phyloP scores from a whole-genome alignment of 2,329 filamentous ascomycete species.

The Paraconiothyrium sp. region DNA sequence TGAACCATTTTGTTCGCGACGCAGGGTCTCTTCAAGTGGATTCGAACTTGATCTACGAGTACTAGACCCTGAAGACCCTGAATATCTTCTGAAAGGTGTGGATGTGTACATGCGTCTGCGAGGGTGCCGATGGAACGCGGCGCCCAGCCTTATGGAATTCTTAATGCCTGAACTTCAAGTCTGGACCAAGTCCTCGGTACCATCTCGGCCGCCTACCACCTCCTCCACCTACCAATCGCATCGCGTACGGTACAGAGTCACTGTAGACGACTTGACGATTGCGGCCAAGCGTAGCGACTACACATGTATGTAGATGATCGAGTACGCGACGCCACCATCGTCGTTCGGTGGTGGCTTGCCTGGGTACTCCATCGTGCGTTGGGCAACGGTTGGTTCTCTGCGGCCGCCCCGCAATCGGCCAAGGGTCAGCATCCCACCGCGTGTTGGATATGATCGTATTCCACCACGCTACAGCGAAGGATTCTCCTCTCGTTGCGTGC shows the following conservation, averaged over 20 bases:
- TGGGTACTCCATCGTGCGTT: background rate
- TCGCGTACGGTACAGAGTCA: background rate
- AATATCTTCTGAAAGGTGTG: background rate
- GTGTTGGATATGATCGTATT: slow-evolving; percentile 11
- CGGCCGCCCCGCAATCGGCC: slow-evolving; percentile 8
- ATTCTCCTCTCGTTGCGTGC: slow-evolving; percentile 7
- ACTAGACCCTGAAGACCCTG: slow-evolving; percentile 7
- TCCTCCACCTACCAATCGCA: slow-evolving; percentile 8
- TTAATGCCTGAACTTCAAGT: background rate
- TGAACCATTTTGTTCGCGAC: background rate
- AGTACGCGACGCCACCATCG: slow-evolving; percentile 2
- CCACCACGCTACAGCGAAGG: slow-evolving; percentile 12
- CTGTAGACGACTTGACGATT: background rate
- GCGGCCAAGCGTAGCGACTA: slow-evolving; percentile 5
- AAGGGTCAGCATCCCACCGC: slow-evolving; percentile 11
- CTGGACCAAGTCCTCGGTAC: background rate
- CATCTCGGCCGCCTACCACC: background rate
- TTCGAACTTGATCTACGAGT: background rate
- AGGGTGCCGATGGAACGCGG: slow-evolving; percentile 1
- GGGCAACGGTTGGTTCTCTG: slow-evolving; percentile 7
- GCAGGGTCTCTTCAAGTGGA: background rate
- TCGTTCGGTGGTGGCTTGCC: background rate
- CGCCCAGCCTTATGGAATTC: slow-evolving; percentile 7
- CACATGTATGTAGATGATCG: slow-evolving; percentile 7
- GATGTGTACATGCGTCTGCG: slow-evolving; percentile 1